phyloP scores from a whole-genome alignment of 257 asterid species.

The Mitragyna speciosa region DNA sequence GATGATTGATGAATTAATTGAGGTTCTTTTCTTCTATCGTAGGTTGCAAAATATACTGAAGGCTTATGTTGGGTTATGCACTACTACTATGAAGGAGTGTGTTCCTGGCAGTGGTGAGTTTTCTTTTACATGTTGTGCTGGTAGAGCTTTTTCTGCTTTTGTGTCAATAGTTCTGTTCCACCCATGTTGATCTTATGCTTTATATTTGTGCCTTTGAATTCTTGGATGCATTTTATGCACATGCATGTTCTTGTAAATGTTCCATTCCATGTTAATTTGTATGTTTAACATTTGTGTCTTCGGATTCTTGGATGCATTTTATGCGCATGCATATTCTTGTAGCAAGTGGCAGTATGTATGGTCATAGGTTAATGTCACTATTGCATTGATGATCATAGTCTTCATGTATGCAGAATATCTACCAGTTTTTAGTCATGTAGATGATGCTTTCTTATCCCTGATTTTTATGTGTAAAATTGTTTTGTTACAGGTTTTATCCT shows the following conservation, averaged over 20 bases:
- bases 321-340: neutral
- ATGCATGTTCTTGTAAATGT: no score
- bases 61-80: slow-evolving; percentile 99
- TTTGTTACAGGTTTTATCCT: slow-evolving; percentile 82
- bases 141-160: slow-evolving; percentile 11
- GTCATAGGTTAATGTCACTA: neutral
- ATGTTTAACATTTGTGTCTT: neutral
- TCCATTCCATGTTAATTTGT: neutral
- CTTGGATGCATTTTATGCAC: neutral
- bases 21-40: slow-evolving; percentile 25
- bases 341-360: neutral
- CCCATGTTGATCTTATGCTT: neutral
- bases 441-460: slow-evolving; percentile 11
- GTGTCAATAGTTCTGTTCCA: neutral
- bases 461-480: slow-evolving; percentile 24
- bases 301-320: neutral
- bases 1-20: neutral
- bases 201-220: neutral
- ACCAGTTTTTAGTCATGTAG: neutral
- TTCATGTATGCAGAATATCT: neutral
- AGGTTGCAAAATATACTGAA: slow-evolving; percentile 87
- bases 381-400: neutral
- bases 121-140: neutral
- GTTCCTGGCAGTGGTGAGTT: slow-evolving; percentile 93
- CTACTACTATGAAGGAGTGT: slow-evolving; percentile 94